Base-by-base conservation (phyloP, 805 yeast species). In the Lipomyces kockii region DNA sequence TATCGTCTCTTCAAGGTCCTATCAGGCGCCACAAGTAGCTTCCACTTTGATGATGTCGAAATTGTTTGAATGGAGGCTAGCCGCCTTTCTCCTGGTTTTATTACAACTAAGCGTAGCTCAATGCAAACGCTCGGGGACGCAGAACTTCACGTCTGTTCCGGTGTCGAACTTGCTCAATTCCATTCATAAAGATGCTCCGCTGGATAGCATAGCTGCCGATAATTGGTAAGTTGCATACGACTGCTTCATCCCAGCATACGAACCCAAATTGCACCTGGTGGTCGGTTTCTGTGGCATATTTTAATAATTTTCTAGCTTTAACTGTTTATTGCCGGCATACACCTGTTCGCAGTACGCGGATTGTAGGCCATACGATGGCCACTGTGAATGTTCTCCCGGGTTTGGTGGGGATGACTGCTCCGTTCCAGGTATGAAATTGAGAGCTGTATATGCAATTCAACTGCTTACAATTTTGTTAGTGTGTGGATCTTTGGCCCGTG, bases 351-450 rank as follows among this genome's bases (percentile, higher is more conserved):
- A 95, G 74, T 95, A 88, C 75, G 92, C 97, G 34, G 79, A 79
- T n/a, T 95, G 99, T 80, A 91, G 95, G 77, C 85, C 89, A 43
- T 91, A 82, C 78, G 90, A 94, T 3, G 99, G 99, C 0, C 84
- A 88, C 75, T 95, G 99, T 80, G 96, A 91, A 63, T 95, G 99
- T 80, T 85, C 91, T 55, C 87, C 86, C 51, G 99, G 99, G 0
- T 95, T 89, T 80, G 97, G 97, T 2, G 98, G 98, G 7, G 87
- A 87, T 74, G 97, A 95, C 77, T 95, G 99, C 78, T 84, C 92
- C 0, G 84, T 85, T 73, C 98, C 99, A 1, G 70, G 74, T 70
- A 51, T 27, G 52, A 8, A 2, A 20, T 60, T 12, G 0, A 78
- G 85, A 46, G 27, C n/a, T 53, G 29, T 12, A 20, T 54, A 25